Conservation (phyloP, 164 flowering plant genomes). For the Akebia trifoliata region DNA sequence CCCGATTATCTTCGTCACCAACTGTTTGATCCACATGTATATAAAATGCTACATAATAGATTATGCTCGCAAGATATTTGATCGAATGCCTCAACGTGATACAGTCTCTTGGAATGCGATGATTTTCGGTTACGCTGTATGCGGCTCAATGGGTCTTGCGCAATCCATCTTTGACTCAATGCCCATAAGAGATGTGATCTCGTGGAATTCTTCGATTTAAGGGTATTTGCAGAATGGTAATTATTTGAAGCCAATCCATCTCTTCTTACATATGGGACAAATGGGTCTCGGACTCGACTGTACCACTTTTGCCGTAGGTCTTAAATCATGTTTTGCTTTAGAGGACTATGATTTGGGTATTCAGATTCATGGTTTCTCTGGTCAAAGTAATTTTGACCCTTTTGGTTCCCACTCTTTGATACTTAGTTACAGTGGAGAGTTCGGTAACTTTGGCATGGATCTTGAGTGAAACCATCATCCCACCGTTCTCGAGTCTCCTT, state of each 20-base stretch:
- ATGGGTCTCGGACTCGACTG: slow-evolving; percentile 1
- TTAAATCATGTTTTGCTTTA: background rate
- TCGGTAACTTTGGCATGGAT: slow-evolving; percentile 31
- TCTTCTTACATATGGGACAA: slow-evolving; percentile 5
- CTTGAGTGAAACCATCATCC: slow-evolving; percentile 67
- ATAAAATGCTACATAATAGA: background rate
- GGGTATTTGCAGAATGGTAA: slow-evolving; percentile 6
- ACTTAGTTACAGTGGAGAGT: slow-evolving; percentile 44
- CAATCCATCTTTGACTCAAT: slow-evolving; percentile 1
- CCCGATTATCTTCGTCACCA: background rate
- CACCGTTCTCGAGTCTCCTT: slow-evolving; percentile 54
- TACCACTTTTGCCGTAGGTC: slow-evolving; percentile 5
- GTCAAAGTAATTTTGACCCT: slow-evolving; percentile 27
- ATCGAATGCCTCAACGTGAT: slow-evolving; percentile 1
- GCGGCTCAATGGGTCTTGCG: slow-evolving; percentile 1
- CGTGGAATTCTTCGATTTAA: slow-evolving; percentile 4
- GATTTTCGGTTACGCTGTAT: slow-evolving; percentile 1
- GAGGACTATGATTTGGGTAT: slow-evolving; percentile 36
- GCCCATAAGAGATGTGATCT: background rate
- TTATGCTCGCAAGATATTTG: slow-evolving; percentile 2
- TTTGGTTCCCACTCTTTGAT: slow-evolving; percentile 43
- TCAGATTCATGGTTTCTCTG: slow-evolving; percentile 47
- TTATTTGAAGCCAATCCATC: background rate
- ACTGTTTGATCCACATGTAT: slow-evolving; percentile 4
- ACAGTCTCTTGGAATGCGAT: slow-evolving; percentile 1